These are phyloP conservation scores for Podaxis pistillaris DNA, from an alignment of 768 basidiomycete genomes.

Conservation along the genomic window DNA sequence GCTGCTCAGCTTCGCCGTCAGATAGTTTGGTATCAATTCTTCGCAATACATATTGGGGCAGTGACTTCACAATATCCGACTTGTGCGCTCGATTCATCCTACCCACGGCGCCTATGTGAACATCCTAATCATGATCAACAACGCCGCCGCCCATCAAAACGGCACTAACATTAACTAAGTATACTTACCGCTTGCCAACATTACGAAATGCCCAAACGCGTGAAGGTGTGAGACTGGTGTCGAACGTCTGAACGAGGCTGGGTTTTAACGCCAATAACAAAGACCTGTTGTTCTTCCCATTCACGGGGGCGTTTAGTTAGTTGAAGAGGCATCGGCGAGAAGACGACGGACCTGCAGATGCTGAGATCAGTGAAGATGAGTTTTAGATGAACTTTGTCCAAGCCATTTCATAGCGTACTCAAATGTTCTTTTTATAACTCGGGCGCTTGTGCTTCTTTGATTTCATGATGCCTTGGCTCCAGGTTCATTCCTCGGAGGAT, in stretches of 20 bases:
- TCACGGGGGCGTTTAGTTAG: constrained; percentile 32
- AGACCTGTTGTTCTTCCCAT: constrained; percentile 50
- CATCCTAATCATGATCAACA: too few species aligned
- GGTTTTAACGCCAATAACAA: constrained; percentile 17
- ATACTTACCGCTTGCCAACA: too few species aligned
- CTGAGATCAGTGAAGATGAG: constrained; percentile 51
- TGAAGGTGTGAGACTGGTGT: constrained; percentile 38
- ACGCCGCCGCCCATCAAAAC: too few species aligned
- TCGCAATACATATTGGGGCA: too few species aligned
- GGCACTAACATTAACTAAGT: too few species aligned
- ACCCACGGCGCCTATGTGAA: too few species aligned
- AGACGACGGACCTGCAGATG: constrained; percentile 48
- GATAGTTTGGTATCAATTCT: too few species aligned
- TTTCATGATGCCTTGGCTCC: background rate
- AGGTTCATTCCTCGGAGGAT: constrained; percentile 63
- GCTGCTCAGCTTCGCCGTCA: too few species aligned
- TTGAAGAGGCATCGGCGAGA: constrained; percentile 38
- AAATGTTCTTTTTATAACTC: background rate
- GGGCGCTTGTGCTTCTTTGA: background rate
- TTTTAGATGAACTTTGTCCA: background rate
- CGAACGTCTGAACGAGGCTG: constrained; percentile 19
- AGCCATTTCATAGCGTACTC: background rate
- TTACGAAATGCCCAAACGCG: constrained; percentile 18
- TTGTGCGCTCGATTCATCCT: too few species aligned
- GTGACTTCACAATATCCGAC: too few species aligned